These are phyloP conservation scores for Biscogniauxia sp. DNA, from an alignment of 2,329 filamentous ascomycete genomes.

Conservation along the genomic window DNA sequence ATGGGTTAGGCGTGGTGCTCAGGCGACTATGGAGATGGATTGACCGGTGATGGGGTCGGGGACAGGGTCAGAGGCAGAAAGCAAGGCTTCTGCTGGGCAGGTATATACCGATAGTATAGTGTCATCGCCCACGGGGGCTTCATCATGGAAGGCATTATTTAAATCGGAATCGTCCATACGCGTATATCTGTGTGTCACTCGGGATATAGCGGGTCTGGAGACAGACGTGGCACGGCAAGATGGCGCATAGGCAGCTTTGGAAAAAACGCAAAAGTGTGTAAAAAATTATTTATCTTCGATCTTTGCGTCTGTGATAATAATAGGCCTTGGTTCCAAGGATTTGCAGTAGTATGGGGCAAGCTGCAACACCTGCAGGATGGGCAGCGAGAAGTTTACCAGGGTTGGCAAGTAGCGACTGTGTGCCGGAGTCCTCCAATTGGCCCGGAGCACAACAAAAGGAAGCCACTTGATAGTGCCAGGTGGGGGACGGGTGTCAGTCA, in stretches of 20 bases:
- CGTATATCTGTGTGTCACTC: conserved; percentile 18
- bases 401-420: background rate
- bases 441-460: background rate
- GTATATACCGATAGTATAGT: conserved; percentile 32
- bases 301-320: background rate
- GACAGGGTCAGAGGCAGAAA: too few species aligned
- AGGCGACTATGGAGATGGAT: background rate
- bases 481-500: background rate
- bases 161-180: conserved; percentile 36
- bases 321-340: background rate
- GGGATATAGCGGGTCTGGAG: conserved; percentile 2
- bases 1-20: conserved; percentile 11
- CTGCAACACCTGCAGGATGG: background rate
- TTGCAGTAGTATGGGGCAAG: background rate
- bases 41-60: conserved; percentile 1
- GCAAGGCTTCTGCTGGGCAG: background rate
- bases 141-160: conserved; percentile 34
- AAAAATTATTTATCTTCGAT: background rate
- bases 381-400: background rate
- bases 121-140: conserved; percentile 33
- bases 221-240: background rate
- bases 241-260: background rate
- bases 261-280: background rate
- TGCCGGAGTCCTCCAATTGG: background rate
- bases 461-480: background rate